Evolutionary conservation across 306 rosid genomes (phyloP).

Genomic region (Acacia confusa): DNA sequence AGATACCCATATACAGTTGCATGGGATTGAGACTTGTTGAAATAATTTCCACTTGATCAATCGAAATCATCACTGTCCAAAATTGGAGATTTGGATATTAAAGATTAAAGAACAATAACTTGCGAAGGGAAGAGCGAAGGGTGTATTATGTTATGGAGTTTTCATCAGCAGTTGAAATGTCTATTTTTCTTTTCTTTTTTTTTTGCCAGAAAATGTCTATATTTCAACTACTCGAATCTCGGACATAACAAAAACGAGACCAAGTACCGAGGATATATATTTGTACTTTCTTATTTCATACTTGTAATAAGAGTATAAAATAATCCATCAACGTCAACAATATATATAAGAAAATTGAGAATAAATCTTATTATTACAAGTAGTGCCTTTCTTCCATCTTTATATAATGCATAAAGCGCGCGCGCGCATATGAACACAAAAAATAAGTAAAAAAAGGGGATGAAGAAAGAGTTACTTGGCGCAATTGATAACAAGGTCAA

Average conservation of each 20-base stretch:
- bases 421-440: background rate
- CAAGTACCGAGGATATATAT: background rate
- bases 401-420: background rate
- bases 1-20: background rate
- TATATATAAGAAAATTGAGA: background rate
- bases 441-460: background rate
- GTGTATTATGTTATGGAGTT: too few species aligned
- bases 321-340: background rate
- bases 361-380: background rate
- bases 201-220: too few species aligned
- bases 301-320: too few species aligned
- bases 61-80: too few species aligned
- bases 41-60: too few species aligned
- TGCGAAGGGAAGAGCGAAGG: too few species aligned
- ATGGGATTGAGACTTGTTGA: too few species aligned
- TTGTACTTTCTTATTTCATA: background rate
- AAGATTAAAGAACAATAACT: too few species aligned
- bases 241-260: background rate
- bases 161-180: too few species aligned
- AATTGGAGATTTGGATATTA: too few species aligned
- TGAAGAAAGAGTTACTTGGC: background rate
- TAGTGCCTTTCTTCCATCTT: background rate
- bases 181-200: too few species aligned
- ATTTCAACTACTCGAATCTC: background rate
- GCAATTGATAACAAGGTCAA: constrained; percentile 69